Evolutionary conservation across 495 filamentous ascomycete species (phyloP), one percentile per base, ranked within the genome.

Genomic region (Penicillium ucsense): DNA sequence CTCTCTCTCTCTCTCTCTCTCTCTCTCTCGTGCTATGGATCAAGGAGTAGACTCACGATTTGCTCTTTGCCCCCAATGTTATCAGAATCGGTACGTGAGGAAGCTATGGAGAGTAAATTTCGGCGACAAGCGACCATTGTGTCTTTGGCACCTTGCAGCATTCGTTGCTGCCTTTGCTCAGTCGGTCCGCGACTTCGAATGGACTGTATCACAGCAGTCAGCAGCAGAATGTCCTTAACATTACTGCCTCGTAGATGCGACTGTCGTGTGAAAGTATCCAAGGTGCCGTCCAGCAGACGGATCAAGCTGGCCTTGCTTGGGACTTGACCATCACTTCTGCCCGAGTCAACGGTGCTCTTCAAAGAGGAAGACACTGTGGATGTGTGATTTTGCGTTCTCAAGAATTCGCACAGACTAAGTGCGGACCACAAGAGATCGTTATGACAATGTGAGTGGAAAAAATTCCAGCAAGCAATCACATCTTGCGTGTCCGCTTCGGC

Each of bases 191-290:
- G 56, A 12, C 48, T 49, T 2, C 59, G 56, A 8, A 53, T 53
- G 0, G 54, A 56, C 29, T 62, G 56, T 2, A 62, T 45, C n/a
- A 57, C 54, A 3, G 57, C 53, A 4, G 59, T 33, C 8, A 65
- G 51, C 0, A 65, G 49, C 8, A 65, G 45, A 6, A 65, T 35
- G 12, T 65, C 55, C 37, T 65, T 65, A 6, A 62, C n/a, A 28
- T 55, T 62, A 43, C 43, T 57, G n/a, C 54, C 52, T 8, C 47
- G 39, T 10, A 56, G 41, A 20, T 47, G 50, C 8, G 60, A 51
- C 2, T 52, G 51, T 29, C 54, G 56, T 1, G 50, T 60, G 27
- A 64, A 41, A 1, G 45, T 52, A 10, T 60, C 56, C 8, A 62
- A 55, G 8, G 62, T 54, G 12, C 53, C 52, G 11, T 64, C 56